Base-by-base conservation (phyloP, 371 early-diverging fungal genomes). In the Mucor circinelloides region DNA sequence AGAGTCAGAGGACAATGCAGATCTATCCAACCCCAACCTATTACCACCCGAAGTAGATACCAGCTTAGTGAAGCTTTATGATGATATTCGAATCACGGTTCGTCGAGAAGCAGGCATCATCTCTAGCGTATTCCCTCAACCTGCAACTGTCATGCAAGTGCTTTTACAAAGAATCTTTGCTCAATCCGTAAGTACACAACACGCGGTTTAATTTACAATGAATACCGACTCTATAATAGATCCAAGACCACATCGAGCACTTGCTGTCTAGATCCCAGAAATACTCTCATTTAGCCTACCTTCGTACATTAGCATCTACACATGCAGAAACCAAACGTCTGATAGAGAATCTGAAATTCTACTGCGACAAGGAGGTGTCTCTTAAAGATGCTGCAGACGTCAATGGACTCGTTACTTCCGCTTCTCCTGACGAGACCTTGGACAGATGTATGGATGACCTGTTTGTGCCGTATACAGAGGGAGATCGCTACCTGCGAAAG, bases 141-240 rank as follows among this genome's bases (percentile, higher is more conserved):
- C 97, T 9, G 85, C 90, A 2, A 84, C 89, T 1, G 95, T 97
- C 9, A 91, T 97, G 87, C 94, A 95, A 83, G 91, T 91, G 48
- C 92, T 98, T 63, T 80, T 97, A 27, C 96, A 96, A 69, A 89
- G 99, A 44, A 90, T 97, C 3, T 98, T 97, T 86, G 97, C 94
- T 58, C 97, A 98, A 83, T 91, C 96, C 46, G 95, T 96, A 88
- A 54, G 13, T 55, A 8, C 3, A 15, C 4, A 3, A n/a, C 2
- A 9, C 3, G 30, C 28, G 9, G 54, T 28, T 28, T 54, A 3
- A 3, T 28, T 28, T 28, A 27, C 2, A 50, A 50, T 9, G 13
- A 28, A 25, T 54, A 30, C 44, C 25, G 15, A 21, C 17, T 42
- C 7, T 27, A 25, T 69, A 36, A 13, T 36, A 94, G 93, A 90